Percentiles rank a stretch among this genome's conserved stretches.
These are phyloP conservation scores for Euphorbia tirucalli DNA, from an alignment of 345 rosid genomes.

Conservation along the genomic window DNA sequence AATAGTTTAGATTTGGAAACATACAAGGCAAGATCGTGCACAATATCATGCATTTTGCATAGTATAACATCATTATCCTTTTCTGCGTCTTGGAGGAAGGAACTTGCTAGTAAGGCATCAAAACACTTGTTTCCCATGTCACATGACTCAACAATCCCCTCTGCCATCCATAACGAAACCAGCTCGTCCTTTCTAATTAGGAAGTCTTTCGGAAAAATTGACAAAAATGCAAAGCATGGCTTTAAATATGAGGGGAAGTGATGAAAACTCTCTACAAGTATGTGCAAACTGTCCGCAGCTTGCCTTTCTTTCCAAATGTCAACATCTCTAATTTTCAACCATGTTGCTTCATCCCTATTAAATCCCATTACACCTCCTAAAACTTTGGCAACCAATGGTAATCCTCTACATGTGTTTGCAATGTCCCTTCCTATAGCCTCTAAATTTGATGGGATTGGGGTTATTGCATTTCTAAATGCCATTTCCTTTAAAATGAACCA, in stretches of 20 bases:
- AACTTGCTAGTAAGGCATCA: too few species aligned
- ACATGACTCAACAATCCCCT: too few species aligned
- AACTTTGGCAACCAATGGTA: constrained; percentile 13
- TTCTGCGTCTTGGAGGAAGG: too few species aligned
- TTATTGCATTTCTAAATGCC: background rate
- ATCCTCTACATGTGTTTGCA: constrained; percentile 20
- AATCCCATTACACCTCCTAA: constrained; percentile 3
- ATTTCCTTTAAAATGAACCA: constrained; percentile 18
- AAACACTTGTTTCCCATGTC: too few species aligned
- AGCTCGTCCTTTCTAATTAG: background rate
- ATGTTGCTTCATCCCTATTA: too few species aligned
- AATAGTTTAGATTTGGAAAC: constrained; percentile 8
- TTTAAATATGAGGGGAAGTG: background rate
- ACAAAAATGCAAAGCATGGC: constrained; percentile 8
- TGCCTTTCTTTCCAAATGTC: too few species aligned
- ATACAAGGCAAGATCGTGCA: constrained; percentile 24
- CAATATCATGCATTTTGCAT: too few species aligned
- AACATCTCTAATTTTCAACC: too few species aligned
- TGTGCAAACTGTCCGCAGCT: too few species aligned
- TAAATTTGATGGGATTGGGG: background rate
- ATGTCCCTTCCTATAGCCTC: constrained; percentile 18
- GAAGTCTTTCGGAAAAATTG: constrained; percentile 7
- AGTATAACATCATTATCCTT: too few species aligned
- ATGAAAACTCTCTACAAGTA: too few species aligned
- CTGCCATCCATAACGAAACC: background rate